Base-by-base conservation (phyloP, 1,284 basidiomycete genomes). In the Austroboletus novae-zelandiae region DNA sequence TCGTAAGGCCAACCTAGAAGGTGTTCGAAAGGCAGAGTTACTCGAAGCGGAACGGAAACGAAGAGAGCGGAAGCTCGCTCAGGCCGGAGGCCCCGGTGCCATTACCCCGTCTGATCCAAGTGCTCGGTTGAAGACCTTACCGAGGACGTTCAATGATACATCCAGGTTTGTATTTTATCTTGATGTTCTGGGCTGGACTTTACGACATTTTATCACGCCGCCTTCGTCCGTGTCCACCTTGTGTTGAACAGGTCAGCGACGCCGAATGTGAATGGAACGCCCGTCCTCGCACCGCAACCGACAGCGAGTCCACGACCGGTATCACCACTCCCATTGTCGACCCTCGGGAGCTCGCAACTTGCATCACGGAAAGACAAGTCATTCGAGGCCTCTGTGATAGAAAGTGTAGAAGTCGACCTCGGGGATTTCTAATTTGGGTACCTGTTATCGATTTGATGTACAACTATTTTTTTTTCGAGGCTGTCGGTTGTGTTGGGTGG, bases 1-100 rank as follows among this genome's bases (percentile, higher is more conserved):
- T 66, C 79, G 91, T 39, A 81, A 79, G 57, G 83, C 86, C 42
- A 96, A 95, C 53, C 62, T 84, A 54, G 91, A 93, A 59, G 79
- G 82, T 2, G 83, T 94, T 53, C 77, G 88, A 44, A 83, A 81
- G 56, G 88, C 91, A 0, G 93, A 95, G 69, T 64, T 84, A 37
- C 74, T 75, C 32, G 82, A 86, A 53, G 71, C 80, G 9, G 84
- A 87, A 57, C 74, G 82, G 41, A 86, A 83, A 65, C 73, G 82
- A 43, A 73, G 75, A 52, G 83, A 87, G 54, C 79, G 86, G 46
- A 85, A 83, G 66, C 66, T 83, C 44, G 76, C 75, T 14, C 71
- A 71, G n/a, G 64, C 67, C 47, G 73, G 69, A 13, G 70, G 68
- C 11, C 71, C 69, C 15, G 74, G 74, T 15, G 68, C 73, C n/a